These are phyloP conservation scores for Cercospora sesami DNA, from an alignment of 2,329 filamentous ascomycete genomes.

Conservation along the genomic window DNA sequence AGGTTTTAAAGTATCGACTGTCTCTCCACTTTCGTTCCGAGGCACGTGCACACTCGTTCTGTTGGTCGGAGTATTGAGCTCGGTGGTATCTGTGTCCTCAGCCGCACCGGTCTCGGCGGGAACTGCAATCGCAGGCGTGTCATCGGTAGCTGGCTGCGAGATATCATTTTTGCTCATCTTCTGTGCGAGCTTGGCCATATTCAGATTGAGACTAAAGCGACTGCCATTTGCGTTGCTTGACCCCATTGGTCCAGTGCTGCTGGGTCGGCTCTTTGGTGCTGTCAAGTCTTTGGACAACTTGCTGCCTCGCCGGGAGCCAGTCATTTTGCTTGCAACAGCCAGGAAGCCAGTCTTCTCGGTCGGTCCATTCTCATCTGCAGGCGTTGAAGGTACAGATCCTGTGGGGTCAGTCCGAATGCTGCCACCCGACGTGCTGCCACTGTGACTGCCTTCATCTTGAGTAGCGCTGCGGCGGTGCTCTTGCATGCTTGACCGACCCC, in stretches of 20 bases:
- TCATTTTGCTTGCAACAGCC: conserved; percentile 33
- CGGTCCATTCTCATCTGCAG: conserved; percentile 43
- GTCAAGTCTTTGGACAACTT: conserved; percentile 26
- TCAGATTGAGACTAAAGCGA: conserved; percentile 44
- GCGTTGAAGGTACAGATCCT: conserved; percentile 43
- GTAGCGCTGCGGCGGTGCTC: conserved; percentile 43
- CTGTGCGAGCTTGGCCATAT: conserved; percentile 44
- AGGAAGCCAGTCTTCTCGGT: conserved; percentile 32
- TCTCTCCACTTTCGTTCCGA: conserved; percentile 4
- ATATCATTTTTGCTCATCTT: conserved; percentile 37
- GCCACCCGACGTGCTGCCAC: conserved; percentile 32
- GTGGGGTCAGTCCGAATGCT: conserved; percentile 30
- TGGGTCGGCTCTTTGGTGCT: conserved; percentile 44
- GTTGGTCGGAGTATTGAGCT: conserved; percentile 11
- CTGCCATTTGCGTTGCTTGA: conserved; percentile 26
- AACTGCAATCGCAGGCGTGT: conserved; percentile 8
- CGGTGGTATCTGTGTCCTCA: not conserved
- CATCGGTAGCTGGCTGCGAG: not conserved
- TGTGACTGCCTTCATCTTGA: conserved; percentile 42
- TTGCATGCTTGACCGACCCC: conserved; percentile 42
- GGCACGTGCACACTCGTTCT: conserved; percentile 1
- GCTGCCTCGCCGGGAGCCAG: conserved; percentile 34
- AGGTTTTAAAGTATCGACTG: conserved; percentile 10
- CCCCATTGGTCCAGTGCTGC: conserved; percentile 35
- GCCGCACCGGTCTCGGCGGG: not conserved